These are phyloP conservation scores for Dorcoceras hygrometricum DNA, from an alignment of 257 asterid species.

Conservation along the genomic window DNA sequence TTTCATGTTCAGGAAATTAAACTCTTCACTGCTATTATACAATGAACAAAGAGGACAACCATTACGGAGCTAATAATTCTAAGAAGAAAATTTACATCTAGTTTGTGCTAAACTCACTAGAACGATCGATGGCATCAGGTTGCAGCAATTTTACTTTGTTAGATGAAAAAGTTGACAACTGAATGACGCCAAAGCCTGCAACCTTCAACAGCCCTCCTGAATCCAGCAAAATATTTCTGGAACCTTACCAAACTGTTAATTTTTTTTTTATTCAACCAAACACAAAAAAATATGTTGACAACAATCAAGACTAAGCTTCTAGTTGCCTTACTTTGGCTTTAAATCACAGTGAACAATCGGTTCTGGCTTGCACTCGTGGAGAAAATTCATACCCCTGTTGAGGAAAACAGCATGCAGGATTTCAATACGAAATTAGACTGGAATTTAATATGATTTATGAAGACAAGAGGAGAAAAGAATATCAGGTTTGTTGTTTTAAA, in stretches of 20 bases:
- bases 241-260: conserved; percentile 81
- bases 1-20: not conserved
- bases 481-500: not conserved
- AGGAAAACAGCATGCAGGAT: conserved; percentile 20
- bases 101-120: conserved; percentile 53
- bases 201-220: conserved; percentile 95
- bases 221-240: conserved; percentile 99
- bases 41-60: not conserved
- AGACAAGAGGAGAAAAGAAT: not conserved
- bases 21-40: not conserved
- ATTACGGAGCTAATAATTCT: not conserved
- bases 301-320: conserved; percentile 43
- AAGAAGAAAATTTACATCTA: not conserved
- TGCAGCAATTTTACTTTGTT: conserved; percentile 71
- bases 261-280: conserved; percentile 42
- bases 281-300: not conserved
- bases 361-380: conserved; percentile 96
- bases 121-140: conserved; percentile 68
- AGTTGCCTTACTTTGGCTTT: conserved; percentile 94
- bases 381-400: conserved; percentile 92
- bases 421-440: conserved; percentile 15
- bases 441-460: not conserved
- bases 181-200: conserved; percentile 82
- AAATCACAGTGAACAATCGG: conserved; percentile 89
- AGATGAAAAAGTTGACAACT: conserved; percentile 58